These are phyloP conservation scores for Bassia scoparia DNA, from an alignment of 148 eudicot species.

Conservation along the genomic window DNA sequence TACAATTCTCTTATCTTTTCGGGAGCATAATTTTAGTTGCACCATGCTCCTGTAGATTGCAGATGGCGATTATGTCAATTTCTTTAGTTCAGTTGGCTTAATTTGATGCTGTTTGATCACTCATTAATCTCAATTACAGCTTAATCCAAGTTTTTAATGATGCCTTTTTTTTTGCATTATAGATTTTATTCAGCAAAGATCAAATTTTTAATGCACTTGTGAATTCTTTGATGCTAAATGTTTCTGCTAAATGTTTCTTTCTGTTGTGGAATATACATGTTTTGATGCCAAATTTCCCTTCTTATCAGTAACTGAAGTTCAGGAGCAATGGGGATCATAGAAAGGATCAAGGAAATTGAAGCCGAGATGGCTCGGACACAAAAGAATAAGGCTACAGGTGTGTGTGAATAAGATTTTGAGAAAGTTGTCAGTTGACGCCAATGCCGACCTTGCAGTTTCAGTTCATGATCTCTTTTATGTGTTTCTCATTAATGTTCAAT, in stretches of 20 bases:
- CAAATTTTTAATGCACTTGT: background rate
- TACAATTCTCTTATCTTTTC: no score
- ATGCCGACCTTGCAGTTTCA: background rate
- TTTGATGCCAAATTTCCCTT: background rate
- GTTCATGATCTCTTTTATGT: no score
- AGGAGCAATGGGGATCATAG: slow-evolving; percentile 84
- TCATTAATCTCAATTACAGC: background rate
- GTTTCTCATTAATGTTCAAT: background rate
- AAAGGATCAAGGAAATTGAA: slow-evolving; percentile 94
- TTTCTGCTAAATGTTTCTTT: background rate
- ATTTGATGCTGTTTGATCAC: background rate
- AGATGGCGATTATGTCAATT: background rate
- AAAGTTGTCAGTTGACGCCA: background rate
- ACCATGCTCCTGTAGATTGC: background rate
- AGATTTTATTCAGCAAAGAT: no score
- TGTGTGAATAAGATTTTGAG: slow-evolving; percentile 6
- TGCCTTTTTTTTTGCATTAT: background rate
- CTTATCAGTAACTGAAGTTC: slow-evolving; percentile 22
- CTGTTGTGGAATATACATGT: background rate
- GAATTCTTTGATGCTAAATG: background rate
- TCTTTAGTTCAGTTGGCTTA: background rate
- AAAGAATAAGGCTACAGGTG: slow-evolving; percentile 99
- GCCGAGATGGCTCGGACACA: slow-evolving; percentile 99
- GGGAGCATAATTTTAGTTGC: background rate
- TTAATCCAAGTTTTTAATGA: background rate